Evolutionary conservation across 495 filamentous ascomycete species (phyloP), one percentile per base, ranked within the genome.

Genomic region (Platismatia glauca): DNA sequence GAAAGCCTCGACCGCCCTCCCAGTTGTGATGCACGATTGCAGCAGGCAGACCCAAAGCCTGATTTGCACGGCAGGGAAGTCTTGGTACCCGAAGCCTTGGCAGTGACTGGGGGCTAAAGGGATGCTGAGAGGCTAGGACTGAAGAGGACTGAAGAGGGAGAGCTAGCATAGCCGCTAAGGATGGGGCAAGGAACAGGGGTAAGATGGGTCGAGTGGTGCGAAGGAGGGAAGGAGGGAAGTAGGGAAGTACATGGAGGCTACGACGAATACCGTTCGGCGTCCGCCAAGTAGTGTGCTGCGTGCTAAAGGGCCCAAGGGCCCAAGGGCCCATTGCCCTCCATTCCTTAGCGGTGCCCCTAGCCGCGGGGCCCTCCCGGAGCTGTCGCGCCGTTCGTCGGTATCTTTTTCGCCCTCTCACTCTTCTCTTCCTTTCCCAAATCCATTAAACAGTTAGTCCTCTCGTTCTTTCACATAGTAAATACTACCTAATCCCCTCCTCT

Each of bases 81-180:
- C 50, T 53, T 53, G 50, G 50, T 53, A 53, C 50, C 50, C 50
- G 50, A 53, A 53, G 50, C 29, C 50, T 53, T 53, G 50, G 50
- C 41, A n/a, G 4, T 44, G 18, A n/a, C 15, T 7, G 24, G n/a
- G 8, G 2, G 11, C 5, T 0, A 44, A 44, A 27, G 9, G 22
- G 18, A 33, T 24, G 12, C 50, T 33, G 33, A 53, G 22, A 53
- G 13, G 48, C 7, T 31, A 48, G 3, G 41, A 13, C 8, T 43
- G n/a, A 43, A 13, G 41, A 3, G 41, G n/a, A 41, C 15, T 41
- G 38, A 41, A 37, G 35, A 6, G 35, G 35, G 4, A 37, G 11
- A 7, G 38, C 15, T 41, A 41, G 13, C 3, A 7, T 44, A n/a
- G 2, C 41, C 41, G 41, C 41, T 44, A 46, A 46, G n/a, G 44